Percentiles rank a stretch among this genome's conserved stretches.
phyloP scores from a whole-genome alignment of 495 filamentous ascomycete species.

The Penicillium canariense region DNA sequence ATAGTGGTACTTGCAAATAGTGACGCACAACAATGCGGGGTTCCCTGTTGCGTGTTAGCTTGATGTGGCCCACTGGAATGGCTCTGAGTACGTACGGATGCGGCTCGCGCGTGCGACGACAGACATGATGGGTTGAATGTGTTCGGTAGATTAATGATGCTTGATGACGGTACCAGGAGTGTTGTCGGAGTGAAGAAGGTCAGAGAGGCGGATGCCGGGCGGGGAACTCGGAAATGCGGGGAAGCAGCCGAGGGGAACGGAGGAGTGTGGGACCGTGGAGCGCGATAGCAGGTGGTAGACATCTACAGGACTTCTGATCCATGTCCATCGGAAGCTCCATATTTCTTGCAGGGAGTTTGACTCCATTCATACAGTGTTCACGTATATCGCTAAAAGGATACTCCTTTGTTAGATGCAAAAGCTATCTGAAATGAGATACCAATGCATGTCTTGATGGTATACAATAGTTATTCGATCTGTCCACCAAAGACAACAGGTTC shows the following conservation, averaged over 20 bases:
- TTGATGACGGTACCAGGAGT: neutral
- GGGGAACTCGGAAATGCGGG: constrained; percentile 30
- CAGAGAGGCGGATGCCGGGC: constrained; percentile 9
- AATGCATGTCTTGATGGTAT: no score
- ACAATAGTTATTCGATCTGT: no score
- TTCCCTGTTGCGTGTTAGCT: constrained; percentile 49
- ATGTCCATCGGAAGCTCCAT: no score
- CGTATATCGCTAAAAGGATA: no score
- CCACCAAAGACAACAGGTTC: no score
- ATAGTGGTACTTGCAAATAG: neutral
- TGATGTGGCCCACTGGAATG: neutral
- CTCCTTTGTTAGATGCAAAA: no score
- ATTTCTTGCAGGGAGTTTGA: no score
- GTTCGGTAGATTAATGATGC: neutral
- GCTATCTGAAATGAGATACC: no score
- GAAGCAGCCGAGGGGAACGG: constrained; percentile 21
- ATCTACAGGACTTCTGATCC: no score
- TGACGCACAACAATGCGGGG: constrained; percentile 65
- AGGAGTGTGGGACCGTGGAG: no score
- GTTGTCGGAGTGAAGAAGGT: constrained; percentile 13
- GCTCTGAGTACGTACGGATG: constrained; percentile 28
- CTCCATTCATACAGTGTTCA: no score
- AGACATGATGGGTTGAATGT: constrained; percentile 28
- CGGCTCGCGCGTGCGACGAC: constrained; percentile 29
- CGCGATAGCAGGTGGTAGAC: no score